A percentile compares a stretch with the other conserved stretches of the same genome.
These are phyloP conservation scores for Paracamarosporium sp. DNA, from an alignment of 2,329 filamentous ascomycete genomes.

Conservation along the genomic window DNA sequence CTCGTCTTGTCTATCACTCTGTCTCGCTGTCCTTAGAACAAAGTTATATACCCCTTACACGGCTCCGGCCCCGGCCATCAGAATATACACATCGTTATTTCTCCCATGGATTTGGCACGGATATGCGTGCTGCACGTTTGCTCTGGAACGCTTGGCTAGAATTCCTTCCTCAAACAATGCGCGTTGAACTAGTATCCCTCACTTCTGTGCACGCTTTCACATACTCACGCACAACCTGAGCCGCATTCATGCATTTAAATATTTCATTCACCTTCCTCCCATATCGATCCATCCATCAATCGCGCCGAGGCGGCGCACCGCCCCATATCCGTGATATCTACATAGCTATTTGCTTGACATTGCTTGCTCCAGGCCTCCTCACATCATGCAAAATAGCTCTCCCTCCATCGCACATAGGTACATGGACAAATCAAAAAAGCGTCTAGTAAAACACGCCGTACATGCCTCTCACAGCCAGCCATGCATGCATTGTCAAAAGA, in stretches of 20 bases:
- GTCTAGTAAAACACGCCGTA: constrained; percentile 19
- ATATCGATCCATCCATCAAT: background rate
- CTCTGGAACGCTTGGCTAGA: too few relatives aligned
- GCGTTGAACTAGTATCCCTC: too few relatives aligned
- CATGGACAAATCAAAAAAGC: constrained; percentile 2
- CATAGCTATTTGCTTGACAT: too few relatives aligned
- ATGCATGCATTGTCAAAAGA: background rate
- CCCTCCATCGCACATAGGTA: background rate
- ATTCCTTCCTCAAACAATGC: too few relatives aligned
- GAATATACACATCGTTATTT: background rate
- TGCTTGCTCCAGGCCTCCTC: background rate
- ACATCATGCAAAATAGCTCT: background rate
- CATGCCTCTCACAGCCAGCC: constrained; percentile 6
- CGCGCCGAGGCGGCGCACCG: too few relatives aligned
- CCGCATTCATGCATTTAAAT: background rate
- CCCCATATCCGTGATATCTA: too few relatives aligned
- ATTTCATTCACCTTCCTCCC: background rate
- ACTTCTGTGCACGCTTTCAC: too few relatives aligned
- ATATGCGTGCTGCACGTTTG: too few relatives aligned
- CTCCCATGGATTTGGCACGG: background rate
- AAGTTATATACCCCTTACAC: constrained; percentile 6
- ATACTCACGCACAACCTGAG: background rate
- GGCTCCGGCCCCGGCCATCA: too few relatives aligned
- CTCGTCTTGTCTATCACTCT: too few relatives aligned
- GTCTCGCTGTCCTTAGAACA: background rate